A percentile compares a stretch with the other conserved stretches of the same genome.
Evolutionary conservation across 2,329 filamentous ascomycete genomes (phyloP).

Genomic region (Penicillium sp.): DNA sequence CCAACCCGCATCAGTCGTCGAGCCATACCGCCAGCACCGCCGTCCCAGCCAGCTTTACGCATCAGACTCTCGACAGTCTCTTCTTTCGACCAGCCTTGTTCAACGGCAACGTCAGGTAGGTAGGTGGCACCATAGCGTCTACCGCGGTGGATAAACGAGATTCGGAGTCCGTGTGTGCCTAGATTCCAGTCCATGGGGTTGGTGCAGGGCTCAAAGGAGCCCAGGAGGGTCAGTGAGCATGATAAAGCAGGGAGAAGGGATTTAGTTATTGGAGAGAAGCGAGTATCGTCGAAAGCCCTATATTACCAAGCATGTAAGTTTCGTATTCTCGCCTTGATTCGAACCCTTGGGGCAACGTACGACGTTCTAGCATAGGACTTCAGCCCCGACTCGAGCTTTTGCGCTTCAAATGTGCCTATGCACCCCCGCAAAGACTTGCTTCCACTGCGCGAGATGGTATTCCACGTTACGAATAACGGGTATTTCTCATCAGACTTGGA

Average conservation of each 20-base stretch:
- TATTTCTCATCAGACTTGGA: constrained; percentile 48
- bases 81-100: constrained; percentile 95
- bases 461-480: constrained; percentile 95
- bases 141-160: constrained; percentile 75
- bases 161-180: constrained; percentile 81
- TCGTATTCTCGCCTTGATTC: neutral
- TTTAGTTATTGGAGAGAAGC: constrained; percentile 59
- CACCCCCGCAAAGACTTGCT: constrained; percentile 79
- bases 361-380: constrained; percentile 81
- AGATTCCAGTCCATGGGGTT: constrained; percentile 82
- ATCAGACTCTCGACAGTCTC: constrained; percentile 87
- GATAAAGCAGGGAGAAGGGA: constrained; percentile 49
- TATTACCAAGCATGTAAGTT: constrained; percentile 1
- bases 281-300: constrained; percentile 64
- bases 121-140: constrained; percentile 83
- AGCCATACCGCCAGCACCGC: constrained; percentile 45
- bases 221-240: constrained; percentile 75
- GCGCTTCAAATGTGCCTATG: constrained; percentile 88
- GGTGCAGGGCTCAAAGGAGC: constrained; percentile 74
- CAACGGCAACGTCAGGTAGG: constrained; percentile 82
- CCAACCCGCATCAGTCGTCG: constrained; percentile 42
- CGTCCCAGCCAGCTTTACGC: constrained; percentile 91
- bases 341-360: constrained; percentile 40
- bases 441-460: constrained; percentile 64
- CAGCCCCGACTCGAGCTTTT: constrained; percentile 71